Evolutionary conservation across 768 basidiomycete genomes (phyloP), one percentile per base, ranked within the genome.

Genomic region (Xanthoconium stramineum): DNA sequence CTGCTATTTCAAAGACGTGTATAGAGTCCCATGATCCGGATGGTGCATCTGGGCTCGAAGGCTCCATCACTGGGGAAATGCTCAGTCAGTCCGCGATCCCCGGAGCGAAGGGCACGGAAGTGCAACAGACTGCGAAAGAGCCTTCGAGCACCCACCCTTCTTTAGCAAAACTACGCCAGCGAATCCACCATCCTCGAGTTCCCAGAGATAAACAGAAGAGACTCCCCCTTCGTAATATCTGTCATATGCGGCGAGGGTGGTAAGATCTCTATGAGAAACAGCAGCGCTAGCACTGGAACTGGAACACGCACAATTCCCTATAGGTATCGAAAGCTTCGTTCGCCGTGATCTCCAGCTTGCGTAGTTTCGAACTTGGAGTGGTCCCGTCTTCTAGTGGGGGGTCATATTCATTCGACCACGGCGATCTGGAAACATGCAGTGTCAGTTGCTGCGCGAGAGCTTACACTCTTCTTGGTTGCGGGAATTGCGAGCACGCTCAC

Each of bases 201-300:
- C 96, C 97, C 97, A 99, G 19, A 99, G 84, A 73, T 95, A 99
- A 15, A 97, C 96, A 24, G 91, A 94, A 29, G 94, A 97, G 3
- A 93, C 87, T 5, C 97, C 97, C n/a, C 96, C 96, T 73, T 98
- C 97, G 71, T 86, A 99, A 78, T 99, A 99, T 81, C 89, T 91
- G 61, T 63, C 45, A 14, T 50, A 33, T 17, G 50, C 47, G 30
- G 47, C 39, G 36, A 29, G 32, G 48, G 48, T 36, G 42, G 46
- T 49, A 28, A 57, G 45, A 50, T 50, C 24, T 20, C 3, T 11
- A 24, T 29, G 37, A 39, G 55, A 56, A 49, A 45, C 5, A 11
- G 20, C 1, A 36, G 45, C 33, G n/a, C 14, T 33, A 29, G 38
- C 14, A 47, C 32, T 43, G 50, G 35, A 33, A 52, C 29, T 47